Percentiles rank a stretch among this genome's conserved stretches.
Conservation (phyloP, 2,329 filamentous ascomycete genomes). For the Microcyclosporella mali region DNA sequence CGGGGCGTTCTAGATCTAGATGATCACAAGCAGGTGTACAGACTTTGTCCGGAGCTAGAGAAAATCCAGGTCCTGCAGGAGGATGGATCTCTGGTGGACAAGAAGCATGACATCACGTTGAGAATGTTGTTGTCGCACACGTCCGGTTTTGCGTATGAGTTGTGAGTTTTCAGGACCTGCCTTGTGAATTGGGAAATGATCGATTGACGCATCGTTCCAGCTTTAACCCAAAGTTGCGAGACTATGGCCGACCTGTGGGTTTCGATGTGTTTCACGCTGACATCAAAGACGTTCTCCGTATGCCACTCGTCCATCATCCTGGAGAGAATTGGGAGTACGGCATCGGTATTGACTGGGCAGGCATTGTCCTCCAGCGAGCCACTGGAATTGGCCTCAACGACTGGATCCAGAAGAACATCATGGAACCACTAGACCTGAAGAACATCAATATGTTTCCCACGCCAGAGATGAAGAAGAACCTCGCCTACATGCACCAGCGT, state of each 20-base stretch:
- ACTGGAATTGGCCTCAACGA: slow-evolving; percentile 40
- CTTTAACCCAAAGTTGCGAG: slow-evolving; percentile 40
- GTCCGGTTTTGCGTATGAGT: slow-evolving; percentile 45
- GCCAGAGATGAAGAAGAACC: slow-evolving; percentile 46
- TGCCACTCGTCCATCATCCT: slow-evolving; percentile 57
- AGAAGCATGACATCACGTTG: slow-evolving; percentile 44
- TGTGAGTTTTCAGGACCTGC: slow-evolving; percentile 23
- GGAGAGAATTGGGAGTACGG: slow-evolving; percentile 56
- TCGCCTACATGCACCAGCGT: slow-evolving; percentile 54
- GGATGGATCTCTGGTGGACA: slow-evolving; percentile 36
- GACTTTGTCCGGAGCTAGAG: slow-evolving; percentile 40
- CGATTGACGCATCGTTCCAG: slow-evolving; percentile 10
- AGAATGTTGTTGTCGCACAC: slow-evolving; percentile 48
- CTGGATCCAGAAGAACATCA: slow-evolving; percentile 44
- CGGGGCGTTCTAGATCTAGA: slow-evolving; percentile 38
- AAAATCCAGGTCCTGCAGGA: slow-evolving; percentile 37
- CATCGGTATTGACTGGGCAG: slow-evolving; percentile 46
- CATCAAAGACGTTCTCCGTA: slow-evolving; percentile 40
- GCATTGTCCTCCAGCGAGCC: slow-evolving; percentile 42
- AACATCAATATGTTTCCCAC: slow-evolving; percentile 54
- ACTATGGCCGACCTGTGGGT: slow-evolving; percentile 43
- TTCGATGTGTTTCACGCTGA: slow-evolving; percentile 54
- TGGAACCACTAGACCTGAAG: slow-evolving; percentile 41
- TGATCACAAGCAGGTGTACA: slow-evolving; percentile 35
- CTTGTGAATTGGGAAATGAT: neutral